Base-by-base conservation (phyloP, 305 asterid species). In the Caryopteris hybrid region DNA sequence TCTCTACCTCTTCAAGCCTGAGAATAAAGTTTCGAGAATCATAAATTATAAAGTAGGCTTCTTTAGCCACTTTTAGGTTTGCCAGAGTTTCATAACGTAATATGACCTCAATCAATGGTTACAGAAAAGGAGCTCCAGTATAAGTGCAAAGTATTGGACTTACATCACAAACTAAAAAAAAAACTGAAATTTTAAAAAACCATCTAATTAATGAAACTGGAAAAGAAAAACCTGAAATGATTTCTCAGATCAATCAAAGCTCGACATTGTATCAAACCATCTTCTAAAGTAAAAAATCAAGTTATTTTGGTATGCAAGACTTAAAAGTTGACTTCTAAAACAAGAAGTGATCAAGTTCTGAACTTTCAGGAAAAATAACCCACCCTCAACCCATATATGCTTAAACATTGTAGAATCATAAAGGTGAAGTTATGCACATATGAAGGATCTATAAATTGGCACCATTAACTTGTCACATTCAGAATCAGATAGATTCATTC, bases 361-460 rank as follows among this genome's bases (percentile, higher is more conserved):
- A 61, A 69, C 70, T 69, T 63, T 22, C 70, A 70, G 22, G 59
- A 25, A 47, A 22, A 17, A 20, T 20, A 42, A 34, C 38, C 62
- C 66, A 3, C 21, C 45, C 64, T 12, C 36, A 64, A 73, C 63
- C 56, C 59, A 1, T 23, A 11, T 31, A 60, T 27, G 48, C 55
- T 31, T 25, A 31, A 59, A 31, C 63, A 23, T 16, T 16, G 42
- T 17, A 55, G 17, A 31, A 39, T 16, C 34, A 68, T 38, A 41
- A 53, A 71, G 69, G 70, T 43, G 39, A 34, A 72, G 43, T 34
- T 41, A 51, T 11, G 61, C 57, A 62, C 29, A 18, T n/a, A 39
- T 27, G 50, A 41, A 80, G 29, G 76, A 74, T 58, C 65, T 55
- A 51, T 33, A 22, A 41, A 18, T 55, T 21, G n/a, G 39, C 33